A percentile compares a stretch with the other conserved stretches of the same genome.
These are phyloP conservation scores for Teratosphaeria gauchensis DNA, from an alignment of 2,329 filamentous ascomycete species.

Conservation along the genomic window DNA sequence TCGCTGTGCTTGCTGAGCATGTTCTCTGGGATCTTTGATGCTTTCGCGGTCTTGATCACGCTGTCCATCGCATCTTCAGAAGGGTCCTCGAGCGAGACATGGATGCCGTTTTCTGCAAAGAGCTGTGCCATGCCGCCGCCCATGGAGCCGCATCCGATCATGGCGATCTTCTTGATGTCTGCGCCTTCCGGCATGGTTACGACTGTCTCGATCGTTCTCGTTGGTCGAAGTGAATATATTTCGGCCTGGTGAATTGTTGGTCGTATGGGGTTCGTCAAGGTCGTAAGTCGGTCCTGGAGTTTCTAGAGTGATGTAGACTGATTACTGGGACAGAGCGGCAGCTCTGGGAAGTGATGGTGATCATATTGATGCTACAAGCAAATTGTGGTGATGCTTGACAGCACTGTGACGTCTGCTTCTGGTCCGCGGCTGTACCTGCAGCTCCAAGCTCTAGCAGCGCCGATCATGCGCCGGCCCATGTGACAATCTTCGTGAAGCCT, in stretches of 20 bases:
- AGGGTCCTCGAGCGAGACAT: conserved; percentile 48
- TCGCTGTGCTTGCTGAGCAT: conserved; percentile 32
- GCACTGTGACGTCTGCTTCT: not conserved
- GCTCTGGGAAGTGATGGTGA: not conserved
- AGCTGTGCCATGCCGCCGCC: conserved; percentile 51
- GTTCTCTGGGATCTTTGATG: conserved; percentile 28
- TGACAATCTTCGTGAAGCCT: not conserved
- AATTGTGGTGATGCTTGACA: not conserved
- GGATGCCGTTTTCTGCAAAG: conserved; percentile 47
- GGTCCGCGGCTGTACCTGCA: not conserved
- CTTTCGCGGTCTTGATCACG: conserved; percentile 32
- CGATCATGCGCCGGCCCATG: not conserved
- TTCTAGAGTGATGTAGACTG: not conserved
- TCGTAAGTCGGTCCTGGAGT: not conserved
- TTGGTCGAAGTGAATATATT: not conserved
- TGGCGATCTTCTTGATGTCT: conserved; percentile 37
- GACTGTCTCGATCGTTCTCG: not conserved
- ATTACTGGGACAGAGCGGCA: not conserved
- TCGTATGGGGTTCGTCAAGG: not conserved
- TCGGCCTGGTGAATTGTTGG: not conserved
- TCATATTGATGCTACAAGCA: not conserved
- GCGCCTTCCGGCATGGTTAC: conserved; percentile 8
- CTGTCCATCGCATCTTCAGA: conserved; percentile 40
- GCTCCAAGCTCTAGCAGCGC: not conserved
- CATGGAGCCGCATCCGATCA: conserved; percentile 51